Evolutionary conservation across 2,329 filamentous ascomycete genomes (phyloP).

Genomic region (Trichoderma sp.): DNA sequence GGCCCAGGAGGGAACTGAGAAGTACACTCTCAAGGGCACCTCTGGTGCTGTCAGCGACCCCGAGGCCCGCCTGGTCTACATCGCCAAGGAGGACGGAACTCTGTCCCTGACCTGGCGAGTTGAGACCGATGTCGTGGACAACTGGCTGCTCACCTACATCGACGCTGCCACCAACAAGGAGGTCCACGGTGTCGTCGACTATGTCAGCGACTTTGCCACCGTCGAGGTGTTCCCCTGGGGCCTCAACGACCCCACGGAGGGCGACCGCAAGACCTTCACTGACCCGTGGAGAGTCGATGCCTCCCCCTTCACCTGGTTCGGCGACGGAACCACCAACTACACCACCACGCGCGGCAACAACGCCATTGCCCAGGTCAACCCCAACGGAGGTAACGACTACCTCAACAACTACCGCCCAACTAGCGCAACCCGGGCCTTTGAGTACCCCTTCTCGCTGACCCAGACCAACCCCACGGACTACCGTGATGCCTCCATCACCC

Average conservation of each 20-base stretch:
- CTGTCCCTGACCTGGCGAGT: slow-evolving; percentile 55
- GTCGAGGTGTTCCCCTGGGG: slow-evolving; percentile 58
- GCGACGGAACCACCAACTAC: slow-evolving; percentile 46
- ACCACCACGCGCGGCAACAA: slow-evolving; percentile 59
- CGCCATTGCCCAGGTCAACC: slow-evolving; percentile 49
- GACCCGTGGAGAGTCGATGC: slow-evolving; percentile 48
- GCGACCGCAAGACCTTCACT: slow-evolving; percentile 40
- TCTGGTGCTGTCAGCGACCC: slow-evolving; percentile 50
- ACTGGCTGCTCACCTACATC: slow-evolving; percentile 60
- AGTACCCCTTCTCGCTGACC: slow-evolving; percentile 41
- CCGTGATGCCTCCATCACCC: slow-evolving; percentile 53
- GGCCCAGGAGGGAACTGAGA: slow-evolving; percentile 26
- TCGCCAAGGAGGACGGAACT: slow-evolving; percentile 45
- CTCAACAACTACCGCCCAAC: slow-evolving; percentile 46
- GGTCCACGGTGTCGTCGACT: slow-evolving; percentile 55
- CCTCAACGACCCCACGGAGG: slow-evolving; percentile 52
- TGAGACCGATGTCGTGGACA: slow-evolving; percentile 54
- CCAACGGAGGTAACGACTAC: slow-evolving; percentile 38
- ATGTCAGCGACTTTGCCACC: slow-evolving; percentile 50
- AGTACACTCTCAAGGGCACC: slow-evolving; percentile 45
- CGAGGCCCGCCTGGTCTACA: slow-evolving; percentile 54
- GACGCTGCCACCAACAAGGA: slow-evolving; percentile 47
- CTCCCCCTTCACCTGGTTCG: slow-evolving; percentile 54
- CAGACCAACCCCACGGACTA: slow-evolving; percentile 41
- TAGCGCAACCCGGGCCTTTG: slow-evolving; percentile 42